phyloP scores from a whole-genome alignment of 768 basidiomycete genomes.

The Suillus paluster region DNA sequence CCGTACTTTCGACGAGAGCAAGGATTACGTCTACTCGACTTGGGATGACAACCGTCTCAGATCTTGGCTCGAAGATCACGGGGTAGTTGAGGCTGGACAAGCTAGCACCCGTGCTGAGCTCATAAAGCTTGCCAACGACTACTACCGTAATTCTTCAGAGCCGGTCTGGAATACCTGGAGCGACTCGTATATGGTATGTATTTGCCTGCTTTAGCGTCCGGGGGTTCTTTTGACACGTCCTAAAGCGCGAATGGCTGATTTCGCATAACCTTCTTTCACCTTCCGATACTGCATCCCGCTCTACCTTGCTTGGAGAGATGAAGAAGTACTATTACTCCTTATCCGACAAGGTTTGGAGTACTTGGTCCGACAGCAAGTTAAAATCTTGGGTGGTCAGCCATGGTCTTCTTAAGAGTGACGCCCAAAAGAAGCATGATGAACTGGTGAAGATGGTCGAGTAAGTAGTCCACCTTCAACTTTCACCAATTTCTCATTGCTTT shows the following conservation, averaged over 20 bases:
- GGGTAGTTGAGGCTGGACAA: constrained; percentile 65
- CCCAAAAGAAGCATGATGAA: constrained; percentile 72
- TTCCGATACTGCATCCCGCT: constrained; percentile 53
- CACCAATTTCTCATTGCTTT: neutral
- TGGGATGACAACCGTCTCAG: constrained; percentile 85
- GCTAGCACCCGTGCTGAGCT: constrained; percentile 65
- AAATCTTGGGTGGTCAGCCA: constrained; percentile 81
- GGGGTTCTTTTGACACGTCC: constrained; percentile 1
- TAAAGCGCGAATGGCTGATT: constrained; percentile 82
- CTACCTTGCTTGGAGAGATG: constrained; percentile 69
- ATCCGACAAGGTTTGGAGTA: constrained; percentile 56
- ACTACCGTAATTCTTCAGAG: constrained; percentile 63
- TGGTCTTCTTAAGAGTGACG: constrained; percentile 71
- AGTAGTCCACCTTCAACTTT: constrained; percentile 24
- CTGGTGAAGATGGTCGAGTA: constrained; percentile 73
- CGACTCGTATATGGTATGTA: constrained; percentile 75
- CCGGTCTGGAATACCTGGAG: constrained; percentile 88
- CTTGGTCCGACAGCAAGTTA: constrained; percentile 82
- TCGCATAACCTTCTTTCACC: constrained; percentile 74
- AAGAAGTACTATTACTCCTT: constrained; percentile 74
- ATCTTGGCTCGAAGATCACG: constrained; percentile 74
- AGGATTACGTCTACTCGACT: constrained; percentile 87
- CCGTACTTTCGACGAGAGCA: constrained; percentile 65
- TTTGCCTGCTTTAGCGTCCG: neutral
- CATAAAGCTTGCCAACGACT: constrained; percentile 65